Evolutionary conservation across 2,329 filamentous ascomycete genomes (phyloP).

Genomic region (Apiospora marii): DNA sequence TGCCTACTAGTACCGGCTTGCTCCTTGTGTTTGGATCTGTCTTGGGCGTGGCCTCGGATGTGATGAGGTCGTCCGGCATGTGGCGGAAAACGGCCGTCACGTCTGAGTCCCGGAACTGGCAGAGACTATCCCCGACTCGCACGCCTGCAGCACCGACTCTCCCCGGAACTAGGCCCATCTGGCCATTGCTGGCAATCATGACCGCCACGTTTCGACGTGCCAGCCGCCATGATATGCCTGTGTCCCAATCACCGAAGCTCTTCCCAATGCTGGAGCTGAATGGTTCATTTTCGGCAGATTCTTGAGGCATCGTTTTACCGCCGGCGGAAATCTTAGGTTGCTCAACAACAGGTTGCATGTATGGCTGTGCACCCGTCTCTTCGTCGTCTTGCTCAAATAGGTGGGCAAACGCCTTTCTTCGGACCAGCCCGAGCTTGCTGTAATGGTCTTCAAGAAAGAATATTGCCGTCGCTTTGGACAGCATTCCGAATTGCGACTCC

Average conservation of each 20-base stretch:
- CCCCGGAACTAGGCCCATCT: background rate
- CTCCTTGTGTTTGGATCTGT: background rate
- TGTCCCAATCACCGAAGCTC: background rate
- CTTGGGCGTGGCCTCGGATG: background rate
- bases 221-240: background rate
- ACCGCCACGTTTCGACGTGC: background rate
- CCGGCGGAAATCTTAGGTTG: background rate
- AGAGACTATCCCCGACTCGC: background rate
- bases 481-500: background rate
- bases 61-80: background rate
- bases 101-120: background rate
- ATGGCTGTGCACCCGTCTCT: no score
- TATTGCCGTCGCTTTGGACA: no score
- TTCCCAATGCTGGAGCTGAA: background rate
- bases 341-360: background rate
- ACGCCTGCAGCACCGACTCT: background rate
- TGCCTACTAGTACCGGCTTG: background rate
- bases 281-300: background rate
- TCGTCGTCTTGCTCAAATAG: no score
- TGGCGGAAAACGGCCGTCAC: background rate
- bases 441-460: no score
- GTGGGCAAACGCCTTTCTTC: no score
- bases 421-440: no score
- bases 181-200: background rate
- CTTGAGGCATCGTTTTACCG: background rate